These are phyloP conservation scores for Linnemannia hyalina DNA, from an alignment of 192 early-diverging fungal species.

Conservation along the genomic window DNA sequence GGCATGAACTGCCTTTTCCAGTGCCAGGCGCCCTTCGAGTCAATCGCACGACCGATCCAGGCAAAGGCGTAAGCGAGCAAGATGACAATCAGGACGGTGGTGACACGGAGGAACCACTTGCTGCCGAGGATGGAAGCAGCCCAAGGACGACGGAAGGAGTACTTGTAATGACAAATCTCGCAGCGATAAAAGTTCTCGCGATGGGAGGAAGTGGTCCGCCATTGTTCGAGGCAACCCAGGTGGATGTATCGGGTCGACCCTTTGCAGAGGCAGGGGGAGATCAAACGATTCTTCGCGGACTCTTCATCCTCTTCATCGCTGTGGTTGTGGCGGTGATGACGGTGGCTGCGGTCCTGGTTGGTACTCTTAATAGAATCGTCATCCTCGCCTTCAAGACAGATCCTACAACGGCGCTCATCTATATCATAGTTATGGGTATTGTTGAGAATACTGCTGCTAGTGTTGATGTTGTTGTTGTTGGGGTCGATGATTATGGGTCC, in stretches of 20 bases:
- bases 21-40: background rate
- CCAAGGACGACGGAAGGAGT: slow-evolving; percentile 37
- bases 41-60: slow-evolving; percentile 16
- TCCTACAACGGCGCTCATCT: slow-evolving; percentile 39
- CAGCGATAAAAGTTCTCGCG: slow-evolving; percentile 20
- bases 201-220: slow-evolving; percentile 23
- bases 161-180: slow-evolving; percentile 48
- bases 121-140: slow-evolving; percentile 18
- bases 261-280: slow-evolving; percentile 51
- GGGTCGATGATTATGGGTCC: background rate
- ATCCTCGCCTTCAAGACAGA: slow-evolving; percentile 46
- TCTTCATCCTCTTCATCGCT: slow-evolving; percentile 14
- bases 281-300: slow-evolving; percentile 10
- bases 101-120: slow-evolving; percentile 23
- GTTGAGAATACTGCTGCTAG: background rate
- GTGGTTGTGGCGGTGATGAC: background rate
- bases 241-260: slow-evolving; percentile 45
- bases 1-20: slow-evolving; percentile 2
- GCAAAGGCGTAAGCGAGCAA: background rate
- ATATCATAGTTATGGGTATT: background rate
- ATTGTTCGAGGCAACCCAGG: slow-evolving; percentile 36
- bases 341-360: slow-evolving; percentile 19
- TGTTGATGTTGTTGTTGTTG: background rate
- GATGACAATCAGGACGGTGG: slow-evolving; percentile 3
- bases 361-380: slow-evolving; percentile 5